A percentile compares a stretch with the other conserved stretches of the same genome.
These are phyloP conservation scores for Panicum miliaceum DNA, from an alignment of 176 grass and related monocot genomes.

Conservation along the genomic window DNA sequence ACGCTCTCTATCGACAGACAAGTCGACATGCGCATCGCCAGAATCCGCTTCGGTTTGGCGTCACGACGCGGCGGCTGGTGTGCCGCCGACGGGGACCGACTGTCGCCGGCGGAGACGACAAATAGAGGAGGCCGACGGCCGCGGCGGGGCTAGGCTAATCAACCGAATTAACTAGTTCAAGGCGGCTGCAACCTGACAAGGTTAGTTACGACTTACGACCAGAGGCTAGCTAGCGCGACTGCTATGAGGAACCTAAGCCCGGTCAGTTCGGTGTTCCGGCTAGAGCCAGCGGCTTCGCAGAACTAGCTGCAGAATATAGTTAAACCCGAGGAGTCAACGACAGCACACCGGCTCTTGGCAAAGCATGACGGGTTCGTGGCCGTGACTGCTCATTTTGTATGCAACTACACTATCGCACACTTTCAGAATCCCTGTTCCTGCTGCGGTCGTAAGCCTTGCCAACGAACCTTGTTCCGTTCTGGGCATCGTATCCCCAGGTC, in stretches of 20 bases:
- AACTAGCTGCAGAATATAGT: background rate
- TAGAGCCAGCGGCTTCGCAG: background rate
- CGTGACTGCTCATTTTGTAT: background rate
- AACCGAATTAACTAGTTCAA: conserved; percentile 8
- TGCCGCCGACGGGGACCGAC: background rate
- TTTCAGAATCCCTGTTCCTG: background rate
- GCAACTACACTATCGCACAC: background rate
- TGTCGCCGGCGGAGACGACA: background rate
- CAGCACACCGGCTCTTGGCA: too few species aligned
- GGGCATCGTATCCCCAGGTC: background rate
- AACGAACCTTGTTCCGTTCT: conserved; percentile 21
- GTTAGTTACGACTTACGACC: conserved; percentile 40
- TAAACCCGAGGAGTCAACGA: too few species aligned
- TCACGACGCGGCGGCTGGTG: conserved; percentile 5
- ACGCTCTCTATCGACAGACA: background rate
- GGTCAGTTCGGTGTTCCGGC: background rate
- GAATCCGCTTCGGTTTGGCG: background rate
- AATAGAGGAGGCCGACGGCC: background rate
- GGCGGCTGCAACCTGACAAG: background rate
- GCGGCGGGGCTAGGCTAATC: background rate
- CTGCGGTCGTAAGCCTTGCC: background rate
- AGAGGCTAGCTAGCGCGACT: conserved; percentile 25
- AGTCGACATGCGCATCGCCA: background rate
- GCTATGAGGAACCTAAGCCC: conserved; percentile 9
- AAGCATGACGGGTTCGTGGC: too few species aligned